These are phyloP conservation scores for Hymenochaete sp. DNA, from an alignment of 1,284 basidiomycete genomes.

Conservation along the genomic window DNA sequence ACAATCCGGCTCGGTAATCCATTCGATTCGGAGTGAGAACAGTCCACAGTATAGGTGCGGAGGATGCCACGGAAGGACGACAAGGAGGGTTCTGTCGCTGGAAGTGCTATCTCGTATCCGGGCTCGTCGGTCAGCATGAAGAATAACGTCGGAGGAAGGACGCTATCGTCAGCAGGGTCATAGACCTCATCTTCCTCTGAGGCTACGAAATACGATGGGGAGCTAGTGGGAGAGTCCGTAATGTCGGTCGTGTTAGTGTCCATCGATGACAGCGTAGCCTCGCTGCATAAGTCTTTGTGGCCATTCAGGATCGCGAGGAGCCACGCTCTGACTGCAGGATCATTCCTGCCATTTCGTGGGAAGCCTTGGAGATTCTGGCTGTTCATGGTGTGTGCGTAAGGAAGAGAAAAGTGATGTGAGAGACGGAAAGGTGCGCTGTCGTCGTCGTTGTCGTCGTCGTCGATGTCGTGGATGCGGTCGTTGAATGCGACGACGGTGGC, in stretches of 20 bases:
- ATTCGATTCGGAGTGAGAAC: neutral
- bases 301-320: no score
- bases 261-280: constrained; percentile 28
- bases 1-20: neutral
- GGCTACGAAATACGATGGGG: neutral
- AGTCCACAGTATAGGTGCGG: neutral
- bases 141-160: neutral
- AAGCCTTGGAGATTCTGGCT: neutral
- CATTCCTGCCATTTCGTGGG: neutral
- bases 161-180: neutral
- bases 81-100: neutral
- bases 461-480: no score
- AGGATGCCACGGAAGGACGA: neutral
- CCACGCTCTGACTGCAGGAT: constrained; percentile 27
- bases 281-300: no score
- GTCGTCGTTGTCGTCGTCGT: no score
- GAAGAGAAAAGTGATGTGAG: no score
- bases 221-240: no score
- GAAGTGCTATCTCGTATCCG: neutral
- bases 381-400: no score
- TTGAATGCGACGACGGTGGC: no score
- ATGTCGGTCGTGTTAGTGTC: neutral
- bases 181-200: neutral
- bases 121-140: neutral
- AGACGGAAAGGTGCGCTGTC: no score